These are phyloP conservation scores for Cucurbita maxima DNA, from an alignment of 306 rosid species.

Conservation along the genomic window DNA sequence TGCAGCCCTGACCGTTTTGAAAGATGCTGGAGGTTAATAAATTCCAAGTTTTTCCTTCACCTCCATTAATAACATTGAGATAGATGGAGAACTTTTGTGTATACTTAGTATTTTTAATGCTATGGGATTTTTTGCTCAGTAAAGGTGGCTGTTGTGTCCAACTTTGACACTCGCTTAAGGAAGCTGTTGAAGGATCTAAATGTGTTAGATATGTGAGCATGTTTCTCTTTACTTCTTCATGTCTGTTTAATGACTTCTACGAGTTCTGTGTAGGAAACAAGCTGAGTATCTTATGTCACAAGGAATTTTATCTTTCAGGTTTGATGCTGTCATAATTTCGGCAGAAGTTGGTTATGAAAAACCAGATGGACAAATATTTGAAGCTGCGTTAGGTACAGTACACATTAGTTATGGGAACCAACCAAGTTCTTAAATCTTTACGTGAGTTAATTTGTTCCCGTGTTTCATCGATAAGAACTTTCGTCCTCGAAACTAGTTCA, in stretches of 20 bases:
- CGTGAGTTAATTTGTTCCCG: neutral
- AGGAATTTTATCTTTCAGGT: conserved; percentile 23
- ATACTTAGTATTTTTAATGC: neutral
- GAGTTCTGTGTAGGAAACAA: neutral
- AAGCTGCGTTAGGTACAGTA: conserved; percentile 86
- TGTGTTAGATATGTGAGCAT: conserved; percentile 65
- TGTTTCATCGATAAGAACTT: neutral
- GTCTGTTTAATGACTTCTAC: neutral
- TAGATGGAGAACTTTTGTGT: neutral
- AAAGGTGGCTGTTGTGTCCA: conserved; percentile 90
- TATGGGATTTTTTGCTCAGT: conserved; percentile 24
- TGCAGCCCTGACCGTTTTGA: conserved; percentile 62
- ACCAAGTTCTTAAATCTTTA: neutral
- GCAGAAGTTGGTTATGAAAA: conserved; percentile 89
- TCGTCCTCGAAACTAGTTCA: neutral
- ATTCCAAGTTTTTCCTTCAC: conserved; percentile 5
- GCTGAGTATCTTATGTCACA: neutral
- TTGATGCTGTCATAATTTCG: conserved; percentile 75
- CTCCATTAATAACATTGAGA: conserved; percentile 2
- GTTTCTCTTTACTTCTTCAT: neutral
- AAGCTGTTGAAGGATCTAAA: conserved; percentile 73
- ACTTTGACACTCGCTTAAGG: conserved; percentile 81
- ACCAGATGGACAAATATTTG: conserved; percentile 74
- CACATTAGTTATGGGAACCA: neutral
- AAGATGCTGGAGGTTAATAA: conserved; percentile 75